Base-by-base conservation (phyloP, 192 early-diverging fungal genomes). In the Gamsiella multidivaricata region DNA sequence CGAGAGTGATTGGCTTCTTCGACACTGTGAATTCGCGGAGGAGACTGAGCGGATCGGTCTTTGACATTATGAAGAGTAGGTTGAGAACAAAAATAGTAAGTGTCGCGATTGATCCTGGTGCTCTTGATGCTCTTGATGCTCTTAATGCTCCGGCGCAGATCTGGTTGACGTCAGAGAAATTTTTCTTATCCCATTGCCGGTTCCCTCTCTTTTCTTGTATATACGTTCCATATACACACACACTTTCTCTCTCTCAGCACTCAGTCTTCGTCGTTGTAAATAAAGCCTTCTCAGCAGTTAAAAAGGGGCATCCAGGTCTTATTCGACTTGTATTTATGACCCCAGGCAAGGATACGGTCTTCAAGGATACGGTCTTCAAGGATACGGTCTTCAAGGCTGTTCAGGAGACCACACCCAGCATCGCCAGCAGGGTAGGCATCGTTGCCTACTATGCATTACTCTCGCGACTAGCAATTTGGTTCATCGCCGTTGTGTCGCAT, bases 11-110 rank as follows among this genome's bases (percentile, higher is more conserved):
- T 2, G 73, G 67, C 53, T 86, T 87, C 23, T 86, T 84, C 29
- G 85, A 65, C 29, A 85, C 81, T 9, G 89, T 90, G 60, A 78
- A 88, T 41, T 89, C 84, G 50, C 90, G 86, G 36, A 91, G 79
- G 50, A 91, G 84, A 42, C 83, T 74, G 31, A 91, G 76, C 11
- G 88, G 86, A 53, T 78, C 74, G 43, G 55, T 78, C 42, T 83
- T 85, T 18, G 80, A 64, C 58, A 63, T 73, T 46, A 33, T 51
- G 33, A 22, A 10, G 31, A 17, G 31, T n/a, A n/a, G 31, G 20
- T 52, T 10, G 4, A 70, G n/a, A 18, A 3, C 41, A 42, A 18
- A 15, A 3, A 3, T 18, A 42, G 41, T 11, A 17, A 32, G 14
- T 41, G 43, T 65, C n/a, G 37, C 5, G 12, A 54, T 39, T 33